These are phyloP conservation scores for Phascolomyces articulosus DNA, from an alignment of 371 early-diverging fungal species.

Conservation along the genomic window DNA sequence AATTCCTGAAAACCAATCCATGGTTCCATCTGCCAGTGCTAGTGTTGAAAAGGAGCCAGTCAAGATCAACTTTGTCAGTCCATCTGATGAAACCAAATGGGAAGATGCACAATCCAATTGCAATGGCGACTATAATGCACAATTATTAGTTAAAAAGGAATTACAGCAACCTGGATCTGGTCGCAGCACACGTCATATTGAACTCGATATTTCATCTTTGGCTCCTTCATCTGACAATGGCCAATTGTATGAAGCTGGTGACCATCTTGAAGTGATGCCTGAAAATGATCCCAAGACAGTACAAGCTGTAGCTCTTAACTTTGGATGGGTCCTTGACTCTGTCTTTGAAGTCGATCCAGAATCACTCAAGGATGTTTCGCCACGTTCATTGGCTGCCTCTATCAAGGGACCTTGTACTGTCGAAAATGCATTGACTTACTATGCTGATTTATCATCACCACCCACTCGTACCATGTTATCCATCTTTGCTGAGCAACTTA, in stretches of 20 bases:
- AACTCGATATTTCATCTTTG: slow-evolving; percentile 40
- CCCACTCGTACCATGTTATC: slow-evolving; percentile 49
- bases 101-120: slow-evolving; percentile 26
- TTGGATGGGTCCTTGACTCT: slow-evolving; percentile 56
- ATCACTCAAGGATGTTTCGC: slow-evolving; percentile 33
- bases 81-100: slow-evolving; percentile 32
- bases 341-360: slow-evolving; percentile 52
- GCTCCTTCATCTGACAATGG: slow-evolving; percentile 26
- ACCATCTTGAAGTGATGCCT: slow-evolving; percentile 61
- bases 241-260: slow-evolving; percentile 51
- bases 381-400: slow-evolving; percentile 51
- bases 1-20: slow-evolving; percentile 30
- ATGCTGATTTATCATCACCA: slow-evolving; percentile 51
- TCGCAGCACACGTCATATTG: slow-evolving; percentile 53
- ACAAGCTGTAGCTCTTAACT: slow-evolving; percentile 45
- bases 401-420: slow-evolving; percentile 53
- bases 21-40: slow-evolving; percentile 35
- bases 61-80: slow-evolving; percentile 30
- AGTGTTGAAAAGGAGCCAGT: slow-evolving; percentile 18
- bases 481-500: slow-evolving; percentile 45
- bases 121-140: slow-evolving; percentile 33
- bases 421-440: slow-evolving; percentile 50
- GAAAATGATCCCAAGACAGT: slow-evolving; percentile 42
- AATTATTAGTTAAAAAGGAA: slow-evolving; percentile 31
- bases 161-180: slow-evolving; percentile 38